These are phyloP conservation scores for Didymella segeticola DNA, from an alignment of 2,329 filamentous ascomycete species.

Conservation along the genomic window DNA sequence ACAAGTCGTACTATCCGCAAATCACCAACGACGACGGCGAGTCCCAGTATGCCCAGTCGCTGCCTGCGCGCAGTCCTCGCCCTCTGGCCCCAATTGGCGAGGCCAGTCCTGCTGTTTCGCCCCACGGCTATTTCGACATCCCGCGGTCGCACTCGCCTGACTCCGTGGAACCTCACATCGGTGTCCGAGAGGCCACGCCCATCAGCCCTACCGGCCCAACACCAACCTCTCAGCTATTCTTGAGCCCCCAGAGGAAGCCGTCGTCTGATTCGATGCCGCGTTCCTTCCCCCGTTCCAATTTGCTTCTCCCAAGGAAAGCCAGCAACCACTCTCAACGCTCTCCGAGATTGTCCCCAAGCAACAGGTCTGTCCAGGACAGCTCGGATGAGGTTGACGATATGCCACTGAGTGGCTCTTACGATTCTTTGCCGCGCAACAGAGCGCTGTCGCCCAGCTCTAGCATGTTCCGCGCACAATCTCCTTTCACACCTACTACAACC, in stretches of 20 bases:
- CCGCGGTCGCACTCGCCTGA: conserved; percentile 56
- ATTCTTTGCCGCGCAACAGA: conserved; percentile 68
- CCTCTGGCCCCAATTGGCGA: conserved; percentile 47
- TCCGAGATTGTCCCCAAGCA: conserved; percentile 51
- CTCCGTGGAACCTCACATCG: conserved; percentile 50
- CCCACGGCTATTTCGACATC: conserved; percentile 54
- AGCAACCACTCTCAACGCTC: conserved; percentile 41
- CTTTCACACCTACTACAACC: conserved; percentile 66
- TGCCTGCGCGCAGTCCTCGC: conserved; percentile 40
- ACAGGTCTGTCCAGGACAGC: conserved; percentile 58
- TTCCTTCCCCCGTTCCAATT: conserved; percentile 36
- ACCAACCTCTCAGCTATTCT: conserved; percentile 43
- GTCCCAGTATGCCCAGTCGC: conserved; percentile 30
- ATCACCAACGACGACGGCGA: conserved; percentile 45
- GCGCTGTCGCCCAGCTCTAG: conserved; percentile 78
- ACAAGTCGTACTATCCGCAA: conserved; percentile 48
- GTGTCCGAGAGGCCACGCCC: conserved; percentile 54
- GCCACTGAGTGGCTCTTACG: conserved; percentile 64
- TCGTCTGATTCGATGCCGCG: conserved; percentile 47
- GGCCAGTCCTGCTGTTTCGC: conserved; percentile 30
- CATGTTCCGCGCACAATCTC: conserved; percentile 66
- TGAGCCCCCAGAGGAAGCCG: conserved; percentile 47
- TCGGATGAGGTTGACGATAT: conserved; percentile 75
- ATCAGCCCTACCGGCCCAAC: conserved; percentile 44
- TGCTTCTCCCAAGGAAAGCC: conserved; percentile 52